Evolutionary conservation across 352 stramenopile genomes (phyloP).

Genomic region (Poterioochromonas sp.): DNA sequence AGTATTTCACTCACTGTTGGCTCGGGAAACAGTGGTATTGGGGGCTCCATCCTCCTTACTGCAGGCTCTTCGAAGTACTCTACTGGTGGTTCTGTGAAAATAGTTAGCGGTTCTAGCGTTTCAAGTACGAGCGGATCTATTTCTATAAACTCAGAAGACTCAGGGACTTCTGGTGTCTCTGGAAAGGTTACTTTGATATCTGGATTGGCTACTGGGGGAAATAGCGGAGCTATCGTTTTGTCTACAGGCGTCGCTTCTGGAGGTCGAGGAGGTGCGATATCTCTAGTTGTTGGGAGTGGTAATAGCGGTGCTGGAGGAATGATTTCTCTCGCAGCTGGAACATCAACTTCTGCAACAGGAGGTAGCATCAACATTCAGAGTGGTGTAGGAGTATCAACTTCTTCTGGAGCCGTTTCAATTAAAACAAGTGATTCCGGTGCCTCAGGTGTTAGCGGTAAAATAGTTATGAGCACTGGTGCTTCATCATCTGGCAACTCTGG

Average conservation of each 20-base stretch:
- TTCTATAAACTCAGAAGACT: conserved; percentile 28
- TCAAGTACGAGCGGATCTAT: conserved; percentile 24
- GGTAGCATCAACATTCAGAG: conserved; percentile 31
- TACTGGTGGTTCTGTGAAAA: conserved; percentile 24
- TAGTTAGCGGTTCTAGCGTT: conserved; percentile 32
- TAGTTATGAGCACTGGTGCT: conserved; percentile 32
- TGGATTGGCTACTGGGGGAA: conserved; percentile 37
- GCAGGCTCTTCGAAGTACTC: neutral
- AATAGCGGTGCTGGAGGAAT: neutral
- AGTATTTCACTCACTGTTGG: conserved; percentile 49
- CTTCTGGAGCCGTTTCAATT: conserved; percentile 23
- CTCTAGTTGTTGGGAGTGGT: neutral
- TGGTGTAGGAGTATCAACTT: conserved; percentile 10
- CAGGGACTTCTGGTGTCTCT: conserved; percentile 32
- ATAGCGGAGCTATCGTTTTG: neutral
- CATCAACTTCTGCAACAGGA: neutral
- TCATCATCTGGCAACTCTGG: conserved; percentile 32
- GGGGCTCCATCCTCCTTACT: neutral
- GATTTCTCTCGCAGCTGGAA: neutral
- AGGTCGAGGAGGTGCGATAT: conserved; percentile 24
- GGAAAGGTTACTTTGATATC: neutral
- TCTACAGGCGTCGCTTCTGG: conserved; percentile 43
- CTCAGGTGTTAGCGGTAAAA: conserved; percentile 34
- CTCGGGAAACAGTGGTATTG: conserved; percentile 41
- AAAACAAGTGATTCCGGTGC: conserved; percentile 30